Evolutionary conservation across 169 alveolate genomes (phyloP), one percentile per base, ranked within the genome.

Genomic region (Cryptosporidium parvum): DNA sequence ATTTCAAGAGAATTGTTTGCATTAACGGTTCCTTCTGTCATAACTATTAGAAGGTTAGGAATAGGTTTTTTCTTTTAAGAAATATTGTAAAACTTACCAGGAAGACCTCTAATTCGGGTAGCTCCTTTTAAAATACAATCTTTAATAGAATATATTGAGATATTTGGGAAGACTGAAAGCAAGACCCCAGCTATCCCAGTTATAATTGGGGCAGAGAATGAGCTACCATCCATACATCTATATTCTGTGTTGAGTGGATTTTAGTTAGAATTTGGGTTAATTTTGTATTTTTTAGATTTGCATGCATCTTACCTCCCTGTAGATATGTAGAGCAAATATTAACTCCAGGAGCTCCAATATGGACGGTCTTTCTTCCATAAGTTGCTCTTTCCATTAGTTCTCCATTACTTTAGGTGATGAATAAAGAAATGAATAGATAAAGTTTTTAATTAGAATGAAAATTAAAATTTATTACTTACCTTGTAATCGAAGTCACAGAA

Each of bases 191-290:
- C 92, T 51, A 93, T 84, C 59, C 95, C 95, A 18, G 93, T 85
- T 62, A 93, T 93, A 59, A 91, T 68, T 1, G 95, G 95, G 37
- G 92, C 94, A 14, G 95, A 93, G 58, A 93, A 91, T 72, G 93
- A 86, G 45, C 94, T 93, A 4, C 95, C 95, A 23, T 85, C 87
- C 86, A 91, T 91, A 21, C 91, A 62, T 29, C 92, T 39, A 56
- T 93, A 93, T 10, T 85, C 93, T 45, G 69, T 62, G 16, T 69
- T 69, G 4, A 71, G 1, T 3, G 23, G 21, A 23, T 48, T 29
- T 71, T 33, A 8, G 44, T 71, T 23, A 71, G 21, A 71, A 69
- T n/a, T 37, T 37, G 51, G 21, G n/a, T 31, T 6, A n/a, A 6
- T 6, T 37, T 21, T 48, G 21, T 23, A 26, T 45, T 39, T 23